Evolutionary conservation across 768 basidiomycete genomes (phyloP).

Genomic region (Amanita brunnescens): DNA sequence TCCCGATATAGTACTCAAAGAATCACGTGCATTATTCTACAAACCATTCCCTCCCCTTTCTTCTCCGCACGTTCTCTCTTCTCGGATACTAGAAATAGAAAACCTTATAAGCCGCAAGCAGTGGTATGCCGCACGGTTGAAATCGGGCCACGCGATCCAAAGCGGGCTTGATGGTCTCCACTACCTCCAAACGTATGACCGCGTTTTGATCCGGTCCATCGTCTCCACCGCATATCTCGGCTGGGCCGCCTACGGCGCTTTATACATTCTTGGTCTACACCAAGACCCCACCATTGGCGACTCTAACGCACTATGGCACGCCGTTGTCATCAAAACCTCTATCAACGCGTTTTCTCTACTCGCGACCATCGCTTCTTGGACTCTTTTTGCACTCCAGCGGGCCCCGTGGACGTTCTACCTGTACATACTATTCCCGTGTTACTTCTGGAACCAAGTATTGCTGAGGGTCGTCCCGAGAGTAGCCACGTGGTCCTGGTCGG

Average conservation of each 20-base stretch:
- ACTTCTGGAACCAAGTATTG: slow-evolving; percentile 62
- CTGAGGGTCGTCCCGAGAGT: slow-evolving; percentile 17
- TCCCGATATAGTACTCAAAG: slow-evolving; percentile 46
- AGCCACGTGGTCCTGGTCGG: slow-evolving; percentile 4
- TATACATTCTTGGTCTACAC: slow-evolving; percentile 43
- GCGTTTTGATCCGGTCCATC: slow-evolving; percentile 57
- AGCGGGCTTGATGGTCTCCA: slow-evolving; percentile 52
- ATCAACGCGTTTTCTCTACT: slow-evolving; percentile 15
- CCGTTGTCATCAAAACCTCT: not conserved
- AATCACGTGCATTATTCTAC: slow-evolving; percentile 48
- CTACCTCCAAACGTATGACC: slow-evolving; percentile 83
- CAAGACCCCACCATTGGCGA: slow-evolving; percentile 11
- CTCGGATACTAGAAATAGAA: slow-evolving; percentile 35
- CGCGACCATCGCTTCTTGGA: slow-evolving; percentile 31
- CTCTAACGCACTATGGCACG: not conserved
- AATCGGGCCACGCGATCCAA: slow-evolving; percentile 44
- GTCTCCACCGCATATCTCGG: slow-evolving; percentile 68
- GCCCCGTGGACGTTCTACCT: slow-evolving; percentile 69
- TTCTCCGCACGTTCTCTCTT: not conserved
- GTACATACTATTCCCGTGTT: slow-evolving; percentile 67
- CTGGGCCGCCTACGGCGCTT: slow-evolving; percentile 63
- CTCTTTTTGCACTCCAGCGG: slow-evolving; percentile 49
- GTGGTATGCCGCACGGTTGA: slow-evolving; percentile 42
- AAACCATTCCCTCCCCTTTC: slow-evolving; percentile 39
- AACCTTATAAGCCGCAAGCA: slow-evolving; percentile 28